These are phyloP conservation scores for Boletus hoseneyae DNA, from an alignment of 1,284 basidiomycete genomes.

Conservation along the genomic window DNA sequence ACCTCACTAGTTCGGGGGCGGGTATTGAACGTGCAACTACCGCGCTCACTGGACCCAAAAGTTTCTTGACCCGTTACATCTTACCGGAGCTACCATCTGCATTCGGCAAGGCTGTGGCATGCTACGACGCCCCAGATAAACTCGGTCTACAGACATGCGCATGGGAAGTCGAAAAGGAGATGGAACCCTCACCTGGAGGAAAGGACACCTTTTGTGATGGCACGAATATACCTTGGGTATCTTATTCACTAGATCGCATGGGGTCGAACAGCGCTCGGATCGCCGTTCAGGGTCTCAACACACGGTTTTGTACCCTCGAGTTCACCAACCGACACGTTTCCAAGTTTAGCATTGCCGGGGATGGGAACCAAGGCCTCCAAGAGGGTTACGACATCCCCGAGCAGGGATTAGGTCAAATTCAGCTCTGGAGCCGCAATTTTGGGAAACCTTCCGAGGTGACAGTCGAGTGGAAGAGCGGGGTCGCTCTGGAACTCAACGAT, in stretches of 20 bases:
- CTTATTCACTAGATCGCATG: conserved; percentile 34
- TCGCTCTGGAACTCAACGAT: conserved; percentile 21
- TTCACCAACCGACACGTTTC: conserved; percentile 50
- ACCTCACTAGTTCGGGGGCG: conserved; percentile 35
- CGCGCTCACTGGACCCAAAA: conserved; percentile 44
- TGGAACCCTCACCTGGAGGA: conserved; percentile 34
- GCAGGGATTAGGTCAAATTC: conserved; percentile 43
- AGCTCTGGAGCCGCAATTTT: conserved; percentile 72
- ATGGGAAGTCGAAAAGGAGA: conserved; percentile 35
- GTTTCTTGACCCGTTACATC: conserved; percentile 44
- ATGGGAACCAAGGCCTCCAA: conserved; percentile 38
- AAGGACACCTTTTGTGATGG: not conserved
- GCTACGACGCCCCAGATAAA: conserved; percentile 19
- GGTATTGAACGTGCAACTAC: conserved; percentile 32
- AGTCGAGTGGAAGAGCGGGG: conserved; percentile 37
- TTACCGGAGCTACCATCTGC: conserved; percentile 55
- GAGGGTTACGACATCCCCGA: conserved; percentile 42
- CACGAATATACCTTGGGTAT: conserved; percentile 31
- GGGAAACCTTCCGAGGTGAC: conserved; percentile 56
- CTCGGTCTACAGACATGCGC: conserved; percentile 34
- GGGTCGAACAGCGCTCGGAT: conserved; percentile 43
- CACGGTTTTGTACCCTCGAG: conserved; percentile 60
- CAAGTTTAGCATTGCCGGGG: conserved; percentile 39
- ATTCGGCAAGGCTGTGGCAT: conserved; percentile 26
- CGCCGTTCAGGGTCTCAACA: conserved; percentile 52